Conservation (phyloP, 2,329 filamentous ascomycete species). For the Simplicillium aogashimaense region DNA sequence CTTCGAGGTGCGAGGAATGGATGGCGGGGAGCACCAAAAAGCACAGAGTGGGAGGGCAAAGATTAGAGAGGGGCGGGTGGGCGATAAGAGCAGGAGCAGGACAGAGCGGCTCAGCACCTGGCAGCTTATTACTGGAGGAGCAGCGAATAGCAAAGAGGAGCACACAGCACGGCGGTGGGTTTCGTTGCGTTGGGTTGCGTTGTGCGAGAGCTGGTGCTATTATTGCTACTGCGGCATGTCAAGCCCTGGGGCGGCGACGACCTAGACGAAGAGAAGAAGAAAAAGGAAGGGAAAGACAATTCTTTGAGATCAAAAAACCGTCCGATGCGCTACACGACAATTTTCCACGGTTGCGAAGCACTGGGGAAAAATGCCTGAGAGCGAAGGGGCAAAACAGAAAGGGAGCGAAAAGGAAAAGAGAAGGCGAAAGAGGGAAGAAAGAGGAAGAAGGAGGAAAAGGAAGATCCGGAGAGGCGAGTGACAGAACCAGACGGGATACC, state of each 20-base stretch:
- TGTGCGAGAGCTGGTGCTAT: too few species aligned
- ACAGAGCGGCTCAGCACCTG: background rate
- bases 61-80: conserved; percentile 7
- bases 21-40: conserved; percentile 4
- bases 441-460: conserved; percentile 3
- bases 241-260: too few species aligned
- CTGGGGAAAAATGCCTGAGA: background rate
- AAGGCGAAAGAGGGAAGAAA: conserved; percentile 1
- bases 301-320: background rate
- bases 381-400: background rate
- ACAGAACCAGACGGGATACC: background rate
- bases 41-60: background rate
- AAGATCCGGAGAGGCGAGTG: background rate
- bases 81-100: background rate
- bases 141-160: background rate
- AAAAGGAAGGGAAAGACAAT: background rate
- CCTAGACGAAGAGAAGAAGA: too few species aligned
- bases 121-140: background rate
- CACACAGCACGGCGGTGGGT: background rate
- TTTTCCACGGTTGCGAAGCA: too few species aligned
- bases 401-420: conserved; percentile 1
- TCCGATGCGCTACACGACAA: background rate
- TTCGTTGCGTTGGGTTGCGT: too few species aligned
- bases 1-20: background rate
- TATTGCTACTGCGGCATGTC: too few species aligned